Evolutionary conservation across 2,329 filamentous ascomycete genomes (phyloP).

Genomic region (Calycina marina): DNA sequence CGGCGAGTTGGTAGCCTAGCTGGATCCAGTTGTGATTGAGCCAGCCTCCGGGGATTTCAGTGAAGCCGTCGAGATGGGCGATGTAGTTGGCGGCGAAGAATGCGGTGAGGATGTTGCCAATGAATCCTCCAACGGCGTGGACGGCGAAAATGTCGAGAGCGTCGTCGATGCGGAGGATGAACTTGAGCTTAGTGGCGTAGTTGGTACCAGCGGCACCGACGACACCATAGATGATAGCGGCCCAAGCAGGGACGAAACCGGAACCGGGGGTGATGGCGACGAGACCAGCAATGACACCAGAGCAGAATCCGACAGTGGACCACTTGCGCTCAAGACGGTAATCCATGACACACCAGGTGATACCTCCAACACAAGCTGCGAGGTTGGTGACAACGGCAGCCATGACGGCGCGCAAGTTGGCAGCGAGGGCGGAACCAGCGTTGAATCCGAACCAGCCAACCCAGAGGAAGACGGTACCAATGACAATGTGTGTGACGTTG

Average conservation of each 20-base stretch:
- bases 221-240: conserved; percentile 65
- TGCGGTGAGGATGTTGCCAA: conserved; percentile 65
- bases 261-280: conserved; percentile 83
- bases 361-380: conserved; percentile 67
- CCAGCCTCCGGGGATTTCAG: conserved; percentile 61
- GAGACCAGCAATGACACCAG: conserved; percentile 73
- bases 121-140: conserved; percentile 62
- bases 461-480: conserved; percentile 89
- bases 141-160: conserved; percentile 82
- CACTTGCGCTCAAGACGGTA: conserved; percentile 83
- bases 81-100: conserved; percentile 81
- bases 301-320: conserved; percentile 89
- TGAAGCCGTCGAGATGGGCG: conserved; percentile 60
- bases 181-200: conserved; percentile 85
- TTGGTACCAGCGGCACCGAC: conserved; percentile 68
- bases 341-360: conserved; percentile 82
- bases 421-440: conserved; percentile 65
- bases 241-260: conserved; percentile 72
- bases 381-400: conserved; percentile 77
- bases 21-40: conserved; percentile 74
- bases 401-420: conserved; percentile 76
- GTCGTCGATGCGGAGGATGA: conserved; percentile 66
- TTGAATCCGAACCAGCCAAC: conserved; percentile 96
- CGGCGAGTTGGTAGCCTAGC: conserved; percentile 70
- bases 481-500: conserved; percentile 84